Base-by-base conservation (phyloP, 345 rosid species). In the Populus pruinosa region DNA sequence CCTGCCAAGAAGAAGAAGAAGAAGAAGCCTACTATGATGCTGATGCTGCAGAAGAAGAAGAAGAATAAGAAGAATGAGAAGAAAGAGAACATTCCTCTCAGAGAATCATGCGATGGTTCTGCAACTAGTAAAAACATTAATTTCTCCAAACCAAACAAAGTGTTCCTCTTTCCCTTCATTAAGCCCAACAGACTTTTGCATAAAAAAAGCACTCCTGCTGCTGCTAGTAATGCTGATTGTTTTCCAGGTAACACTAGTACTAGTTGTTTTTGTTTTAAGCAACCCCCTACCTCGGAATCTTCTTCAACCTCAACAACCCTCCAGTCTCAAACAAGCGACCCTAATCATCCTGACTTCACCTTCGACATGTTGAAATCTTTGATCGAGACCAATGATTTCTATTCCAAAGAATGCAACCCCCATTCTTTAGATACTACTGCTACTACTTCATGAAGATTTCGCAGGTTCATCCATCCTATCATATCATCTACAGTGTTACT, bases 371-470 rank as follows among this genome's bases (percentile, higher is more conserved):
- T 89, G 59, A 82, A 70, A 76, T 67, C 67, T 61, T 72, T 90
- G 85, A 86, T 90, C 38, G 87, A 87, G 77, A 80, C 12, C n/a
- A 90, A 89, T 69, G 89, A 82, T 79, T 90, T 90, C 76, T 87
- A 79, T 83, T 82, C 85, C 63, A 77, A 66, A 49, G 90, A 90
- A 70, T 89, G 89, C 83, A 87, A 85, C 82, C 80, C 90, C 38
- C 88, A 88, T 59, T 70, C 71, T 8, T 56, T 77, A 20, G 63
- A 66, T 56, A 14, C 39, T 29, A 11, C 50, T 14, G 0, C 39
- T 64, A 47, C 23, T 53, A 53, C 9, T 53, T 7, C 18, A n/a
- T 53, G 59, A 47, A 47, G 50, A 53, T 53, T 53, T 7, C n/a
- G 6, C 59, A 18, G 21, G 6, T 6, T 53, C 59, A 53, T 53